Percentiles rank a stretch among this genome's conserved stretches.
Evolutionary conservation across 192 early-diverging fungal genomes (phyloP).

Genomic region (Jimgerdemannia lactiflua): DNA sequence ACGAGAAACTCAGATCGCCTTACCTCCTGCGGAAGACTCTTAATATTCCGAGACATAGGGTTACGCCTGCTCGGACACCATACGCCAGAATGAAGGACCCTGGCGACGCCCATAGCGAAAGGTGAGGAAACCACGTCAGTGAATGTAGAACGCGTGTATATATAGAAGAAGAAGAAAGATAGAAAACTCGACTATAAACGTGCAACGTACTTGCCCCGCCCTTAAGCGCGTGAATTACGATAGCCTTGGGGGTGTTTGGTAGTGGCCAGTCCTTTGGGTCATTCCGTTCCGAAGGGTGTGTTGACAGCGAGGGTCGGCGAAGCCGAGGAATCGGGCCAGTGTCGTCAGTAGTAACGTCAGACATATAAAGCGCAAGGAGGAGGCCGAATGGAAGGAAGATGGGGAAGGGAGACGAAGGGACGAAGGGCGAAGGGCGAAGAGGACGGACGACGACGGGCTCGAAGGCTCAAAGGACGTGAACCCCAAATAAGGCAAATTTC

Average conservation of each 20-base stretch:
- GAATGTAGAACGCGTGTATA: too few species aligned
- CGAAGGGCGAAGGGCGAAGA: constrained; percentile 10
- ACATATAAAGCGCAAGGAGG: neutral
- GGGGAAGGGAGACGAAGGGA: neutral
- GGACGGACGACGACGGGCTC: neutral
- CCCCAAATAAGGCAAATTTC: neutral
- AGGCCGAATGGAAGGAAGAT: neutral
- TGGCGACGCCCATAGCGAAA: neutral
- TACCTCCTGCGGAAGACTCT: constrained; percentile 39
- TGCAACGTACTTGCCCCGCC: constrained; percentile 40
- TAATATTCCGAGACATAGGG: constrained; percentile 47
- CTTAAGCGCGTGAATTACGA: constrained; percentile 42
- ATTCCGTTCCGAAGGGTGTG: constrained; percentile 19
- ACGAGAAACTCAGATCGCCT: neutral
- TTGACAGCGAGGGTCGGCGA: constrained; percentile 24
- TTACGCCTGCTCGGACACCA: constrained; percentile 51
- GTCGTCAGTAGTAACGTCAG: constrained; percentile 1
- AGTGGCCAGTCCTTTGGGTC: constrained; percentile 22
- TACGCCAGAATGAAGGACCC: constrained; percentile 52
- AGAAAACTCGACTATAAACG: neutral
- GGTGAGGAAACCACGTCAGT: neutral
- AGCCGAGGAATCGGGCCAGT: constrained; percentile 13
- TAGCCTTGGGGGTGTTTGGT: constrained; percentile 22
- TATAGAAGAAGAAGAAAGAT: too few species aligned
- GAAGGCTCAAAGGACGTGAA: neutral